Evolutionary conservation across 768 basidiomycete genomes (phyloP), one percentile per base, ranked within the genome.

Genomic region (Phylloporus sp.): DNA sequence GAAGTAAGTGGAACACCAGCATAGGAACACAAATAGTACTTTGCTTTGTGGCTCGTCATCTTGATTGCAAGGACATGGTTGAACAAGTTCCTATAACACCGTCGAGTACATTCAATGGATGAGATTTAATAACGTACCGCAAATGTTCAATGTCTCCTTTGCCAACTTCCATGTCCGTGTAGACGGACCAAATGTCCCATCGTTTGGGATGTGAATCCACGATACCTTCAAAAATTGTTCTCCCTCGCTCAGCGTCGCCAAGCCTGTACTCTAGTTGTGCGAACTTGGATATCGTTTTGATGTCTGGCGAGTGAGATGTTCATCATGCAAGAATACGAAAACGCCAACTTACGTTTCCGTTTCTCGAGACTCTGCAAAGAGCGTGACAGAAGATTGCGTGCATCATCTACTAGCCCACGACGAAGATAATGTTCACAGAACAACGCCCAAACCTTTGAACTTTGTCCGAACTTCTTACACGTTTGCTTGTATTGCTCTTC

Each of bases 201-300:
- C 91, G 80, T 68, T 94, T 97, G 4, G 92, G 86, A 70, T 97
- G 92, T 13, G 89, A 90, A 67, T 96, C 94, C 35, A 98, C 72
- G 53, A 99, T 90, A 35, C 95, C 96, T 62, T 98, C 95, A 50
- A 96, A 97, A 41, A 99, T 76, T 1, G 95, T 99, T 63, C 87
- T 88, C 23, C 94, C 96, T 38, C 96, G 82, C 65, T 99, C 96
- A 2, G 90, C 74, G 56, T 98, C 96, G 3, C 93, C 96, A 24
- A 84, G 72, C 63, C 87, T 94, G 69, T 97, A 99, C 64, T 99
- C 96, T 17, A 98, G 72, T 56, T 93, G 86, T 3, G 94, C 94
- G 64, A 97, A 97, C 60, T 86, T 88, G 44, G 90, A 86, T 57
- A 97, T 94, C 1, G 90, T 95, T 71, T 97, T 94, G 61, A 97